These are phyloP conservation scores for Penicillium occitanis DNA, from an alignment of 2,329 filamentous ascomycete species.

Conservation along the genomic window DNA sequence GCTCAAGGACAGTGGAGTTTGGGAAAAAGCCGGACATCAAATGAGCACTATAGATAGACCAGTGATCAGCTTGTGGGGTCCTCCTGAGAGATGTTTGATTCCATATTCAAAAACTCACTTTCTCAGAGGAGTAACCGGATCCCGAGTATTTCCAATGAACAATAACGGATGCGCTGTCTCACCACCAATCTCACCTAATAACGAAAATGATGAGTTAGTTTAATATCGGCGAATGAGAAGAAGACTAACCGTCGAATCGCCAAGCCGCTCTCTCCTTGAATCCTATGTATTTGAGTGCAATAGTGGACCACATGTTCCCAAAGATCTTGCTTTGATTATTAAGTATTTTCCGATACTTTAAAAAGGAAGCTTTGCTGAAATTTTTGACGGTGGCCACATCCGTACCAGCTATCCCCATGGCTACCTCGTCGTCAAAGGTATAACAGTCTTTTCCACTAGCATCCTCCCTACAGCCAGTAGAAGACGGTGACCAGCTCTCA, in stretches of 20 bases:
- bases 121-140: slow-evolving; percentile 12
- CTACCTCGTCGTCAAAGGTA: background rate
- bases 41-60: background rate
- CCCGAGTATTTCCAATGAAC: slow-evolving; percentile 14
- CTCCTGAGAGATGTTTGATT: background rate
- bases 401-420: slow-evolving; percentile 7
- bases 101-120: slow-evolving; percentile 5
- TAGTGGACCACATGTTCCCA: slow-evolving; percentile 11
- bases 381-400: background rate
- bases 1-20: slow-evolving; percentile 11
- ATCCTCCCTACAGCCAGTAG: background rate
- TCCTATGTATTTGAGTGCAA: slow-evolving; percentile 9
- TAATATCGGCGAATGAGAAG: background rate
- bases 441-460: slow-evolving; percentile 1
- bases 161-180: slow-evolving; percentile 11
- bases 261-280: slow-evolving; percentile 16
- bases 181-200: slow-evolving; percentile 4
- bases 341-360: slow-evolving; percentile 1
- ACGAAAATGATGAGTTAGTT: background rate
- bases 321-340: slow-evolving; percentile 16
- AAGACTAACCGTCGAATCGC: slow-evolving; percentile 11
- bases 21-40: slow-evolving; percentile 14
- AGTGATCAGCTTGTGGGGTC: too few species aligned
- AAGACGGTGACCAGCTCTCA: background rate
- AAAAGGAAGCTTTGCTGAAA: slow-evolving; percentile 2